Percentiles rank a stretch among this genome's conserved stretches.
These are phyloP conservation scores for Boletus vermiculosoides DNA, from an alignment of 768 basidiomycete species.

Conservation along the genomic window DNA sequence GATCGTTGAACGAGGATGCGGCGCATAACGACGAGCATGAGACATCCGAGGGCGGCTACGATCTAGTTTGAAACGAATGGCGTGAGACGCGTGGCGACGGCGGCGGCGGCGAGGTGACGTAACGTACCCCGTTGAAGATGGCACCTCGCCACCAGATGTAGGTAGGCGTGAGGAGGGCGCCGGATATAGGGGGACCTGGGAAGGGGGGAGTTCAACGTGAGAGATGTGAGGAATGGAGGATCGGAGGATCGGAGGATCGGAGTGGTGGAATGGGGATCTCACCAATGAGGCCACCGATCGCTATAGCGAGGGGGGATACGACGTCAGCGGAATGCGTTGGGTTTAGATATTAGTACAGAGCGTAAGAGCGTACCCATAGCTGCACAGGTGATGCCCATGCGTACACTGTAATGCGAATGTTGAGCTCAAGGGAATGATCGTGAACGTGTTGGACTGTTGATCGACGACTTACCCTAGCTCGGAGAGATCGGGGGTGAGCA, in stretches of 20 bases:
- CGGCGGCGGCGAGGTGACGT: background rate
- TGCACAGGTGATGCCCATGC: slow-evolving; percentile 51
- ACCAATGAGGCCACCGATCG: slow-evolving; percentile 21
- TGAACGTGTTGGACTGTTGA: background rate
- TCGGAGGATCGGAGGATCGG: too few species aligned
- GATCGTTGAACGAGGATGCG: slow-evolving; percentile 18
- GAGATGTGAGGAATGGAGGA: background rate
- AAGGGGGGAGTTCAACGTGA: background rate
- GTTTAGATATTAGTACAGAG: background rate
- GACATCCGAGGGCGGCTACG: slow-evolving; percentile 21
- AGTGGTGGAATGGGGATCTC: background rate
- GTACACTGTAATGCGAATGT: slow-evolving; percentile 24
- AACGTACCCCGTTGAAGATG: slow-evolving; percentile 46
- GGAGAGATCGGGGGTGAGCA: slow-evolving; percentile 44
- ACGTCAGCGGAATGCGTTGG: background rate
- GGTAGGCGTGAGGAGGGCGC: slow-evolving; percentile 48
- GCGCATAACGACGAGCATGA: slow-evolving; percentile 28
- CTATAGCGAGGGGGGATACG: background rate
- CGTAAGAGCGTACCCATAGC: slow-evolving; percentile 37
- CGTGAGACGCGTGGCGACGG: background rate
- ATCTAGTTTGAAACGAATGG: slow-evolving; percentile 10
- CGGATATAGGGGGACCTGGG: slow-evolving; percentile 54
- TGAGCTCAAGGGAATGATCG: background rate
- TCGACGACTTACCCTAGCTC: slow-evolving; percentile 47
- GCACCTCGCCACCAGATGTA: slow-evolving; percentile 62